Evolutionary conservation across 1,139 yeast genomes (phyloP).

Genomic region (Saccharomycopsis crataegensis): DNA sequence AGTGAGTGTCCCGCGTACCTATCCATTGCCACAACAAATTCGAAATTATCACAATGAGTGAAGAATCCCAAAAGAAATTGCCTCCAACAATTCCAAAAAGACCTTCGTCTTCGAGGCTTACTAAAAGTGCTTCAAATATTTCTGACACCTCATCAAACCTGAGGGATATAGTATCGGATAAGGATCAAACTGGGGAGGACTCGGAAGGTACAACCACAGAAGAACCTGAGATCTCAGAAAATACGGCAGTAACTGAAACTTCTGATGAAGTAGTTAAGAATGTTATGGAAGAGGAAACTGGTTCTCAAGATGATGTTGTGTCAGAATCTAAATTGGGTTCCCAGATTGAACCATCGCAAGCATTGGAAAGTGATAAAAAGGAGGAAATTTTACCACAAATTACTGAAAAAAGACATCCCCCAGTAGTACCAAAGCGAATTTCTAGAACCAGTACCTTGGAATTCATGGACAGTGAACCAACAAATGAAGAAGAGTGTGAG

Average conservation of each 20-base stretch:
- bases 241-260: background rate
- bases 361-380: too few species aligned
- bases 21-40: too few species aligned
- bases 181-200: too few species aligned
- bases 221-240: background rate
- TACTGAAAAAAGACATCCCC: too few species aligned
- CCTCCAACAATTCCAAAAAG: constrained; percentile 25
- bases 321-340: background rate
- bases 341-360: too few species aligned
- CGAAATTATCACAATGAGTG: too few species aligned
- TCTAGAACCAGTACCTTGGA: background rate
- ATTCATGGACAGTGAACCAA: background rate
- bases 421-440: background rate
- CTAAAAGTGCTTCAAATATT: constrained; percentile 19
- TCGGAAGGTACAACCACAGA: background rate
- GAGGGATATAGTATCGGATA: too few species aligned
- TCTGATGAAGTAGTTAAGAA: background rate
- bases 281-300: background rate
- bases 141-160: constrained; percentile 17
- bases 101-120: constrained; percentile 11
- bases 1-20: too few species aligned
- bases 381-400: too few species aligned
- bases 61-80: background rate
- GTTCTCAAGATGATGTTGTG: background rate
- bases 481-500: background rate